Base-by-base conservation (phyloP, 2,329 filamentous ascomycete genomes). In the Lasiodiplodia citricola region DNA sequence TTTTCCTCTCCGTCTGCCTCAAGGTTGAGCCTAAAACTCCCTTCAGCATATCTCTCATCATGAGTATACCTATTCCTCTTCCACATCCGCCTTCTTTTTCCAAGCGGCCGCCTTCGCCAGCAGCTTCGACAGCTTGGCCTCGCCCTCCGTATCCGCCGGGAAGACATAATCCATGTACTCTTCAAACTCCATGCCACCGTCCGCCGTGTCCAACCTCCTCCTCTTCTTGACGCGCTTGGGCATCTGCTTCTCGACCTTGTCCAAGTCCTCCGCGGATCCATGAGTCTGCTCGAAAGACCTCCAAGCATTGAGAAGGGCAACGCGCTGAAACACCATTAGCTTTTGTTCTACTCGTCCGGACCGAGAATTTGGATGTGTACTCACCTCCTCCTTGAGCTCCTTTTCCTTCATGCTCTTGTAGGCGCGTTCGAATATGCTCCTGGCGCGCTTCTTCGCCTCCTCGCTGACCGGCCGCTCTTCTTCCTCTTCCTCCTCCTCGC, bases 131-230 rank as follows among this genome's bases (percentile, higher is more conserved):
- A 97, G 83, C 75, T 92, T 94, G 73, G 91, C 91, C 68, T 91
- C 91, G 77, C 93, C 91, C 82, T 93, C 89, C 79, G 97, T 94
- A 83, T 98, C 96, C 4, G 93, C 94, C 0, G 96, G 96, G 88
- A 99, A 99, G 41, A 99, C 88, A 75, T 97, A 98, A 80, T 98
- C 96, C 82, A 96, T 88, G 80, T 97, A 98, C 83, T 99, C 96
- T 85, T 99, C 94, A 83, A 93, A 97, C 47, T 89, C 90, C 58
- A 64, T 65, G 28, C 60, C 67, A 14, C 67, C 67, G n/a, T 68
- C 66, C 79, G 96, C 94, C 81, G 97, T 95, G 78, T 97, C 94
- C 79, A 97, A 81, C 87, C 90, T 93, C 80, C 96, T 91, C 76
- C 93, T 87, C 86, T 96, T 95, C 90, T 97, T 98, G 76, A 93